phyloP scores from a whole-genome alignment of 305 asterid genomes.

The Stenogyne calaminthoides region DNA sequence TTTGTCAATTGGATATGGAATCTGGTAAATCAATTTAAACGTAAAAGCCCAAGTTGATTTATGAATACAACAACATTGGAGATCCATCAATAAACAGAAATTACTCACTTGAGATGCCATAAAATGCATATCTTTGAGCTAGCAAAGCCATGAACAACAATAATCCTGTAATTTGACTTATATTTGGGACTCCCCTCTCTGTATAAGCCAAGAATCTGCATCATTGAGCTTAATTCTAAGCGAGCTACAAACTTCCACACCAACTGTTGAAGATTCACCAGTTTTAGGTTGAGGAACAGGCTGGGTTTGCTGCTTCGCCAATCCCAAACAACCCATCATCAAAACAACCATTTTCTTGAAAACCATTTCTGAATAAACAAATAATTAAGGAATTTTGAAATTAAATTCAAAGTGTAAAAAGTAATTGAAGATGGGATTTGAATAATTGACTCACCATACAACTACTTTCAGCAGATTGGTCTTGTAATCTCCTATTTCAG shows the following conservation, averaged over 20 bases:
- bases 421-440: conserved; percentile 22
- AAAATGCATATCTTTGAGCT: conserved; percentile 90
- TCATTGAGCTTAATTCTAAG: conserved; percentile 67
- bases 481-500: background rate
- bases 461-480: background rate
- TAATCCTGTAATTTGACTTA: conserved; percentile 56
- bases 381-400: background rate
- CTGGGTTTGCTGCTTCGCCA: conserved; percentile 55
- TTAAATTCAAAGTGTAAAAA: background rate
- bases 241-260: conserved; percentile 27
- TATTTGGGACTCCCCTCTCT: conserved; percentile 84
- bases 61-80: conserved; percentile 12
- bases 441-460: conserved; percentile 1
- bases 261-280: conserved; percentile 39
- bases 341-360: conserved; percentile 54
- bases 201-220: conserved; percentile 80
- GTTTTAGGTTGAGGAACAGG: conserved; percentile 44
- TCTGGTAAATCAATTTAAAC: background rate
- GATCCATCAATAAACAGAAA: conserved; percentile 8
- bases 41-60: conserved; percentile 15
- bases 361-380: conserved; percentile 53
- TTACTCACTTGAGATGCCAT: conserved; percentile 68
- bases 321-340: conserved; percentile 88
- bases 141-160: conserved; percentile 89
- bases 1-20: background rate